Evolutionary conservation across 2,329 filamentous ascomycete genomes (phyloP).

Genomic region (Helotiales sp.): DNA sequence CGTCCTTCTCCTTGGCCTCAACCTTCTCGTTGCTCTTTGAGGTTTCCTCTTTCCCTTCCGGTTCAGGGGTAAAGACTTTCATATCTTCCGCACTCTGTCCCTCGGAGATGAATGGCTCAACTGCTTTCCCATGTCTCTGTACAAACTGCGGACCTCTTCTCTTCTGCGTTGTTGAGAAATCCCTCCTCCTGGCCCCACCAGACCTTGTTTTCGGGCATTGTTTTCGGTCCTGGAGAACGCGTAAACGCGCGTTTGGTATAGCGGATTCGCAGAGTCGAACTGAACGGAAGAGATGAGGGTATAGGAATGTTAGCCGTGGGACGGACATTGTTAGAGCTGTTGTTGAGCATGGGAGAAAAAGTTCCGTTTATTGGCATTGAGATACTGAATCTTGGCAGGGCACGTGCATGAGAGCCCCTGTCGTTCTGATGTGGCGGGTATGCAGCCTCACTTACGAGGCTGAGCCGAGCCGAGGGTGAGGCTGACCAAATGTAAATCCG

Average conservation of each 20-base stretch:
- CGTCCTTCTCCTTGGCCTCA: background rate
- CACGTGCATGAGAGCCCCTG: constrained; percentile 5
- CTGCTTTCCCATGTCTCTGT: constrained; percentile 59
- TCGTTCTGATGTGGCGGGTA: background rate
- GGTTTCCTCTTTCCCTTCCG: constrained; percentile 4
- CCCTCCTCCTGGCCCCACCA: constrained; percentile 22
- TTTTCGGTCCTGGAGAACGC: constrained; percentile 26
- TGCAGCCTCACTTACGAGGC: constrained; percentile 4
- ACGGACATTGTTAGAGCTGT: constrained; percentile 52
- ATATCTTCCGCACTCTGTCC: constrained; percentile 31
- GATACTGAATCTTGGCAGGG: constrained; percentile 6
- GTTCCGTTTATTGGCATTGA: constrained; percentile 6
- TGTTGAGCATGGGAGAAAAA: constrained; percentile 5
- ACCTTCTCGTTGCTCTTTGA: background rate
- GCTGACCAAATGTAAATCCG: background rate
- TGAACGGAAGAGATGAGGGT: constrained; percentile 64
- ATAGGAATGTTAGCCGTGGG: constrained; percentile 65
- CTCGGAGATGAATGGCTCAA: constrained; percentile 49
- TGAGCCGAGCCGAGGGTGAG: background rate
- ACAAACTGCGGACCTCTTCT: constrained; percentile 46
- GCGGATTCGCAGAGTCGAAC: constrained; percentile 46
- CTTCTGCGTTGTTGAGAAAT: constrained; percentile 39
- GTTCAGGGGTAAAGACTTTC: constrained; percentile 15
- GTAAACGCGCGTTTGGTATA: constrained; percentile 37
- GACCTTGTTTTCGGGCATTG: constrained; percentile 24